Evolutionary conservation across 2,329 filamentous ascomycete species (phyloP).

Genomic region (Fusarium sp.): DNA sequence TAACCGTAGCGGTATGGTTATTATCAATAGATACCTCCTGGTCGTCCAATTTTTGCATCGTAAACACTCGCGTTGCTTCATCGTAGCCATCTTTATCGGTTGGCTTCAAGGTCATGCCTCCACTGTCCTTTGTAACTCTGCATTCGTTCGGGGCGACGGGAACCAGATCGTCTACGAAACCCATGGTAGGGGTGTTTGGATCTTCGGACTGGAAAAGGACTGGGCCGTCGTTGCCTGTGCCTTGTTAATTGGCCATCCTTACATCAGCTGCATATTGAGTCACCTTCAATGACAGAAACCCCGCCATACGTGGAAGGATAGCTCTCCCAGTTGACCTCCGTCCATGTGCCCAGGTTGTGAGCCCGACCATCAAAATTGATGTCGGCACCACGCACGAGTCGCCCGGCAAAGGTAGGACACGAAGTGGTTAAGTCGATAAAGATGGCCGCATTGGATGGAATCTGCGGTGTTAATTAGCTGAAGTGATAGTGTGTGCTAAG

Average conservation of each 20-base stretch:
- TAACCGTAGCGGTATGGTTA: conserved; percentile 28
- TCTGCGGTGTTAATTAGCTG: conserved; percentile 8
- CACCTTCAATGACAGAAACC: conserved; percentile 44
- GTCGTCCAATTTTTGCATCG: conserved; percentile 11
- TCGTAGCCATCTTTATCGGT: conserved; percentile 42
- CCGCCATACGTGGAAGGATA: conserved; percentile 37
- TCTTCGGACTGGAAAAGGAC: conserved; percentile 35
- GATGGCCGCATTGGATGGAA: conserved; percentile 34
- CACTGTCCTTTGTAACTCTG: conserved; percentile 26
- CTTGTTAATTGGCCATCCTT: not conserved
- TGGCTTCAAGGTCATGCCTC: conserved; percentile 30
- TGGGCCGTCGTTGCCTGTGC: conserved; percentile 37
- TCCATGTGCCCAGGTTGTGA: conserved; percentile 44
- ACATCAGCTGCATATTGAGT: too few species aligned
- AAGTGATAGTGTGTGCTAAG: accelerated
- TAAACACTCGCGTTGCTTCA: conserved; percentile 26
- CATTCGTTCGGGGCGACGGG: conserved; percentile 28
- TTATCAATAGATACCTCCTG: conserved; percentile 34
- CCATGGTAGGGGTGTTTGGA: conserved; percentile 17
- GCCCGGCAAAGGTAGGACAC: conserved; percentile 34
- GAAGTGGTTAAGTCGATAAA: conserved; percentile 34
- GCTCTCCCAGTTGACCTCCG: conserved; percentile 35
- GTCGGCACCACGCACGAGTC: conserved; percentile 36
- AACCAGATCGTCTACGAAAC: conserved; percentile 30
- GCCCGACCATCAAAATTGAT: conserved; percentile 29